These are phyloP conservation scores for Penicillium oxalicum DNA, from an alignment of 2,329 filamentous ascomycete genomes.

Conservation along the genomic window DNA sequence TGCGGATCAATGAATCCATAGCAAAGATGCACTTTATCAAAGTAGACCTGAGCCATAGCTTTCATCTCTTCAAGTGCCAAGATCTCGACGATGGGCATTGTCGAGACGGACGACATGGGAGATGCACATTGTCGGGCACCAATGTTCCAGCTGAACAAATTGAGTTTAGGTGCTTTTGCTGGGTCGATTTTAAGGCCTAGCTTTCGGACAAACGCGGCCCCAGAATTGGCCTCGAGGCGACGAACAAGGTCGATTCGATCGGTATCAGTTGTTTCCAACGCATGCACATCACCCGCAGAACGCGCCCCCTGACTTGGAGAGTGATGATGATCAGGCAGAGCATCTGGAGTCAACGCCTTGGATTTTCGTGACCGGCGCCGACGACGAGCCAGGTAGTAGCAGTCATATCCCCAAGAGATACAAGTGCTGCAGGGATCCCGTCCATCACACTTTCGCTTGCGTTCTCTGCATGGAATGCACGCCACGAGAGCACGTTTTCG, in stretches of 20 bases:
- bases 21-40: conserved; percentile 46
- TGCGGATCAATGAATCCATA: conserved; percentile 46
- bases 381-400: conserved; percentile 18
- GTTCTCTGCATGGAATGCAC: conserved; percentile 25
- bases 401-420: conserved; percentile 25
- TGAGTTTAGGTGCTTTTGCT: conserved; percentile 46
- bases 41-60: conserved; percentile 43
- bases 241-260: conserved; percentile 22
- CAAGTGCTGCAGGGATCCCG: conserved; percentile 24
- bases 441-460: conserved; percentile 28
- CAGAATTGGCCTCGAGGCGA: conserved; percentile 49
- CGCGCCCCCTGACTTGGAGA: conserved; percentile 1
- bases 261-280: neutral
- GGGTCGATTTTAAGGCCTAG: conserved; percentile 49
- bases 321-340: neutral
- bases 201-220: conserved; percentile 49
- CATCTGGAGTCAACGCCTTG: conserved; percentile 2
- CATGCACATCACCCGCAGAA: neutral
- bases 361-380: conserved; percentile 5
- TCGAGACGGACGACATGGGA: conserved; percentile 1
- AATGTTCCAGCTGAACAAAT: conserved; percentile 52
- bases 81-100: conserved; percentile 40
- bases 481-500: conserved; percentile 21
- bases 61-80: conserved; percentile 44
- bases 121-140: conserved; percentile 24